Conservation (phyloP, 2,329 filamentous ascomycete genomes). For the Apiospora marii region DNA sequence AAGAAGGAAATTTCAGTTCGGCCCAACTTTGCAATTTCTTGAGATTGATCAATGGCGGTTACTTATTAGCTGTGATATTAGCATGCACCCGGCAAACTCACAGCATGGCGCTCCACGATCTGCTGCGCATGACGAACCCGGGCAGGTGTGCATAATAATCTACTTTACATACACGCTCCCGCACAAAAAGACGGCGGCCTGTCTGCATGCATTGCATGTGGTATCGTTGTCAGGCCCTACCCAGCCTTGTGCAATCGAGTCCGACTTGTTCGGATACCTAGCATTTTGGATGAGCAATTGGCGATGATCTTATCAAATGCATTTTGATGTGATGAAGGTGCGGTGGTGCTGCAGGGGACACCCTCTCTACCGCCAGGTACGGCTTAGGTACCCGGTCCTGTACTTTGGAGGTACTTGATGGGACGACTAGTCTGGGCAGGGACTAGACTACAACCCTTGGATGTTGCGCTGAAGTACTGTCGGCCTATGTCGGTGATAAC, state of each 20-base stretch:
- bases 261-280: background rate
- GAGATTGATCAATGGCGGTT: constrained; percentile 9
- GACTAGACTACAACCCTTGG: background rate
- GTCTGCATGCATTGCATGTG: background rate
- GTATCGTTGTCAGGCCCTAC: background rate
- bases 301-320: background rate
- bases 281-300: background rate
- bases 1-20: background rate
- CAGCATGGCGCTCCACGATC: background rate
- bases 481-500: constrained; percentile 14
- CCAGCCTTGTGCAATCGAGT: background rate
- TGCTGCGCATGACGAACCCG: background rate
- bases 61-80: constrained; percentile 12
- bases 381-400: background rate
- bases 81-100: background rate
- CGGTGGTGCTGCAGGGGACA: background rate
- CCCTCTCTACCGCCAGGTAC: background rate
- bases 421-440: background rate
- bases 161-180: background rate
- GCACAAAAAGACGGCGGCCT: background rate
- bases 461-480: background rate
- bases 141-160: background rate
- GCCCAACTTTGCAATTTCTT: constrained; percentile 10
- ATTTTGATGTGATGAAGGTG: background rate
- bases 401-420: background rate